phyloP scores from a whole-genome alignment of 495 filamentous ascomycete species.

The Hypoxylon lienhwacheense region DNA sequence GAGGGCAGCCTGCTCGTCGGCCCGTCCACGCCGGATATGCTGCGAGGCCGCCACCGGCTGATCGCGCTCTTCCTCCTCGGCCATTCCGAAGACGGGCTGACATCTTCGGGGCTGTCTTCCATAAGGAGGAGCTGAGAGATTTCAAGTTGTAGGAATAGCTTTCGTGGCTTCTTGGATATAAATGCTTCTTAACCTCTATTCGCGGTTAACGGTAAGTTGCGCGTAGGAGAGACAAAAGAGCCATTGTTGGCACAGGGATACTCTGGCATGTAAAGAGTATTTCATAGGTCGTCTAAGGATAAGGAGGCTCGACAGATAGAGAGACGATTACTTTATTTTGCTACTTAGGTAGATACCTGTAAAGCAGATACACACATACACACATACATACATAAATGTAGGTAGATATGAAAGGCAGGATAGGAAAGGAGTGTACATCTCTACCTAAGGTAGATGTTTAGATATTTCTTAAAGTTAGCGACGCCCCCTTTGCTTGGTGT shows the following conservation, averaged over 20 bases:
- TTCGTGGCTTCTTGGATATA: too few species aligned
- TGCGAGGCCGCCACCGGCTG: constrained; percentile 26
- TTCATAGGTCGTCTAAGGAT: constrained; percentile 19
- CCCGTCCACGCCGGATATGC: constrained; percentile 36
- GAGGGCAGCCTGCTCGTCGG: constrained; percentile 28
- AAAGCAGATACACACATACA: too few species aligned
- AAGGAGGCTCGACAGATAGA: constrained; percentile 2
- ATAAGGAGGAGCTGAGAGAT: constrained; percentile 6
- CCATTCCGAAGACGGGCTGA: constrained; percentile 27
- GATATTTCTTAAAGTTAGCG: constrained; percentile 2
- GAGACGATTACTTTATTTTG: too few species aligned
- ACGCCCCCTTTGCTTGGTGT: not conserved
- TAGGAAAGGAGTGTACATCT: too few species aligned
- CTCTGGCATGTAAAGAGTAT: not conserved
- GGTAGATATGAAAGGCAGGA: too few species aligned
- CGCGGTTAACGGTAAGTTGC: not conserved
- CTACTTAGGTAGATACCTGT: not conserved
- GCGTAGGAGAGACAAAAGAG: constrained; percentile 14
- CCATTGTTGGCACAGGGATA: constrained; percentile 17
- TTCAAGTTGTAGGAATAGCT: not conserved
- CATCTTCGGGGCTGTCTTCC: constrained; percentile 21
- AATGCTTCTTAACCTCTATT: constrained; percentile 5
- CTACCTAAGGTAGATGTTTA: too few species aligned
- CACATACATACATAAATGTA: too few species aligned
- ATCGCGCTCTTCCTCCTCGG: constrained; percentile 16